Evolutionary conservation across 108 stramenopile genomes (phyloP), one percentile per base, ranked within the genome.

Genomic region (Nannochloropsis oceanica): DNA sequence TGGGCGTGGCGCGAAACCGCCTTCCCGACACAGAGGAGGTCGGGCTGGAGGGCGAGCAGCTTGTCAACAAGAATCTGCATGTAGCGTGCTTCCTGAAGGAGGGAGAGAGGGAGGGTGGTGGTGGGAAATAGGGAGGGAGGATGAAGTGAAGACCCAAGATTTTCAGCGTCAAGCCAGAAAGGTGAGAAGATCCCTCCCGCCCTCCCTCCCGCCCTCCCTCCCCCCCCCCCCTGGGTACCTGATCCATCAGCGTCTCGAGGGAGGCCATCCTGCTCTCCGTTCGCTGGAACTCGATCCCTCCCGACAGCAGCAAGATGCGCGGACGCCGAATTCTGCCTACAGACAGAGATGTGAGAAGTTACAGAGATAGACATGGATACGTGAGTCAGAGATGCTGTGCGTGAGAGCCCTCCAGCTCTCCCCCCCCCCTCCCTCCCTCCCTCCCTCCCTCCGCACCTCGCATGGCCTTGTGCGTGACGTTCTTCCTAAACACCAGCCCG

Each of bases 31-130:
- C 95, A 88, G 11, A 98, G 84, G 20, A 98, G 82, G 84, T 96
- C 93, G 9, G 98, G 98, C 86, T 94, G 91, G 27, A 96, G 82
- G 81, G 95, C 94, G 79, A 94, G 86, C 43, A 98, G 96, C 83
- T 96, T 96, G 25, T 93, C 92, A 25, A 96, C 96, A 22, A 97
- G 86, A 43, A 97, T 96, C 90, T 97, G 42, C 89, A 95, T 95
- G 91, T 95, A 96, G 82, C 95, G 94, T 44, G 94, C 93, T 87
- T 98, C 98, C 85, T n/a, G n/a, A n/a, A n/a, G n/a, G n/a, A n/a
- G n/a, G n/a, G n/a, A n/a, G n/a, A n/a, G n/a, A n/a, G n/a, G n/a
- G n/a, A n/a, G n/a, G n/a, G n/a, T n/a, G n/a, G n/a, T n/a, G n/a
- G n/a, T n/a, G n/a, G n/a, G n/a, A n/a, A n/a, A n/a, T n/a, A n/a